phyloP scores from a whole-genome alignment of 352 stramenopile species.

The Pythium coloratum region DNA sequence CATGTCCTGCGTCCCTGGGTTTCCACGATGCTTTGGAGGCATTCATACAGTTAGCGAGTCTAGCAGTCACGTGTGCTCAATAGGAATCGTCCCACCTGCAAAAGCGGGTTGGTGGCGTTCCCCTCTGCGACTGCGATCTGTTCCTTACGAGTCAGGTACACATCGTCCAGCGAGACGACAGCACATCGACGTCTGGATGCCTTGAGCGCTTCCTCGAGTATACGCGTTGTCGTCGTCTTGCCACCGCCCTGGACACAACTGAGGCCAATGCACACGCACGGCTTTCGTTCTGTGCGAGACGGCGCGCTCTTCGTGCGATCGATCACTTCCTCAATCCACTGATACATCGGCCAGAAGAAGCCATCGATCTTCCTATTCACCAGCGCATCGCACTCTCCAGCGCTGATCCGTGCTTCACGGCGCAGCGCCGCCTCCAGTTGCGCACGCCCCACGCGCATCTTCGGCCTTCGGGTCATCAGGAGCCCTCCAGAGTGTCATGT shows the following conservation, averaged over 20 bases:
- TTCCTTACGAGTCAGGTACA: conserved; percentile 70
- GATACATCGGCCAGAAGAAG: conserved; percentile 79
- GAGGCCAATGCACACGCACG: conserved; percentile 70
- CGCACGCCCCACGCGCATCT: conserved; percentile 29
- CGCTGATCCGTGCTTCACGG: conserved; percentile 32
- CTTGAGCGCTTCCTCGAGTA: conserved; percentile 63
- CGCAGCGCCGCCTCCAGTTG: conserved; percentile 63
- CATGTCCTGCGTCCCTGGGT: conserved; percentile 82
- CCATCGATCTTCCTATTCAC: conserved; percentile 57
- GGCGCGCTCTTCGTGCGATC: conserved; percentile 26
- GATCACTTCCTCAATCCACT: conserved; percentile 64
- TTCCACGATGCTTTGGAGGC: conserved; percentile 63
- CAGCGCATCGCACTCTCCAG: conserved; percentile 33
- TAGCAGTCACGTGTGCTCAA: background rate
- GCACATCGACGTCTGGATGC: conserved; percentile 61
- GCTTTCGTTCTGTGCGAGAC: conserved; percentile 16
- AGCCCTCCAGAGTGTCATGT: conserved; percentile 9
- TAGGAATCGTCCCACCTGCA: conserved; percentile 48
- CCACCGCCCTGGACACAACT: conserved; percentile 85
- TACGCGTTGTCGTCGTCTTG: conserved; percentile 80
- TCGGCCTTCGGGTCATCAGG: background rate
- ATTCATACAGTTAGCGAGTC: background rate
- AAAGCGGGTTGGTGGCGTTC: conserved; percentile 66
- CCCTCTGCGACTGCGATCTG: conserved; percentile 62
- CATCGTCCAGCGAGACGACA: conserved; percentile 81